Conservation (phyloP, 2,329 filamentous ascomycete species). For the Clonostachys rhizophaga region DNA sequence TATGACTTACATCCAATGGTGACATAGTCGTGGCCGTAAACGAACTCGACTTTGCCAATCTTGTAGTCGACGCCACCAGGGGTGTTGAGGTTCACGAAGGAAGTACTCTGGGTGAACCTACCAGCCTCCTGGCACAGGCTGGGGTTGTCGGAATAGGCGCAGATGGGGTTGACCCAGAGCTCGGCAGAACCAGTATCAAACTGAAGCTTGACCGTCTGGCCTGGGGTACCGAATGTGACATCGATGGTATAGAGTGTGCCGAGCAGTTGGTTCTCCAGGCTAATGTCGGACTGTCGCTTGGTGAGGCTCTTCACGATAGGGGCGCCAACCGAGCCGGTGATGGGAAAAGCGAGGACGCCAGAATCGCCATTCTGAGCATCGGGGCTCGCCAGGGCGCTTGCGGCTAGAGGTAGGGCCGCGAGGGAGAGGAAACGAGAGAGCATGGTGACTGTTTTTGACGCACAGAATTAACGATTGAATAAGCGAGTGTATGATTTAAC, state of each 20-base stretch:
- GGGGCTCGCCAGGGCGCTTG: too few species aligned
- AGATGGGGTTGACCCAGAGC: slow-evolving; percentile 35
- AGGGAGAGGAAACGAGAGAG: too few species aligned
- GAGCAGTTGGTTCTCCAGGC: slow-evolving; percentile 13
- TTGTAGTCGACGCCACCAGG: slow-evolving; percentile 20
- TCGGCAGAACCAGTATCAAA: slow-evolving; percentile 35
- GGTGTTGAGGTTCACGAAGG: slow-evolving; percentile 16
- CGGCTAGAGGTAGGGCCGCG: too few species aligned
- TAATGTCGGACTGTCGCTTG: slow-evolving; percentile 19
- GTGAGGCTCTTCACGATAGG: slow-evolving; percentile 14
- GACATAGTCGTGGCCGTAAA: slow-evolving; percentile 25
- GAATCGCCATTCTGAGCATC: too few species aligned
- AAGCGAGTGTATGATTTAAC: too few species aligned
- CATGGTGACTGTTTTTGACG: too few species aligned
- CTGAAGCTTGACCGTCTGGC: slow-evolving; percentile 28
- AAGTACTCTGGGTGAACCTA: slow-evolving; percentile 20
- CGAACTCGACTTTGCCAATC: slow-evolving; percentile 20
- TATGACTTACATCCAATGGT: slow-evolving; percentile 21
- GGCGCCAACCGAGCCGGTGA: slow-evolving; percentile 17
- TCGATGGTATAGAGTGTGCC: slow-evolving; percentile 32
- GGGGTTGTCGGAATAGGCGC: slow-evolving; percentile 19
- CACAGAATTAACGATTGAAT: too few species aligned
- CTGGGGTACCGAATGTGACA: slow-evolving; percentile 27
- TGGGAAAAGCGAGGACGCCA: slow-evolving; percentile 20
- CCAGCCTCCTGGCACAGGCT: slow-evolving; percentile 18